phyloP scores from a whole-genome alignment of 257 asterid genomes.

The Phtheirospermum japonicum region DNA sequence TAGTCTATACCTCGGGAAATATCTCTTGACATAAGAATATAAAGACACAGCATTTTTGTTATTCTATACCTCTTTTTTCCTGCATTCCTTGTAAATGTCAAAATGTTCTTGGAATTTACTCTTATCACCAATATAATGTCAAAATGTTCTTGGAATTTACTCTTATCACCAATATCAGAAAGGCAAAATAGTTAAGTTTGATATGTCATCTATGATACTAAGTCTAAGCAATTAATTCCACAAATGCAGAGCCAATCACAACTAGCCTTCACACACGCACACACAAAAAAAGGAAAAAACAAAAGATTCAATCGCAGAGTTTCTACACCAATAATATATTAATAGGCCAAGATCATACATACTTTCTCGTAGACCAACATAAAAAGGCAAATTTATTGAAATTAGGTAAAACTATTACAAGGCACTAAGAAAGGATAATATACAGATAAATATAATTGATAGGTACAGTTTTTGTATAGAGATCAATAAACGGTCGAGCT shows the following conservation, averaged over 20 bases:
- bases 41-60: not conserved
- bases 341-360: too few species aligned
- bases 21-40: not conserved
- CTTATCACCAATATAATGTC: conserved; percentile 66
- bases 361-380: too few species aligned
- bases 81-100: conserved; percentile 94
- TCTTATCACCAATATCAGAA: conserved; percentile 28
- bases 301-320: too few species aligned
- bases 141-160: too few species aligned
- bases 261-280: not conserved
- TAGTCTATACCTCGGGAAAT: not conserved
- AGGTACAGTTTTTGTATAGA: not conserved
- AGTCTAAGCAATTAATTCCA: too few species aligned
- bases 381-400: not conserved
- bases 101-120: conserved; percentile 92
- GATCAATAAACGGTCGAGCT: not conserved
- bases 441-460: too few species aligned
- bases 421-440: not conserved
- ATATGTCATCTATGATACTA: conserved; percentile 21
- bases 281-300: too few species aligned
- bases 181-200: conserved; percentile 12
- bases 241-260: conserved; percentile 7
- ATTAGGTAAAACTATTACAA: not conserved
- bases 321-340: too few species aligned
- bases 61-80: conserved; percentile 74